Conservation (phyloP, 495 filamentous ascomycete genomes). For the Penicillium goetzii region DNA sequence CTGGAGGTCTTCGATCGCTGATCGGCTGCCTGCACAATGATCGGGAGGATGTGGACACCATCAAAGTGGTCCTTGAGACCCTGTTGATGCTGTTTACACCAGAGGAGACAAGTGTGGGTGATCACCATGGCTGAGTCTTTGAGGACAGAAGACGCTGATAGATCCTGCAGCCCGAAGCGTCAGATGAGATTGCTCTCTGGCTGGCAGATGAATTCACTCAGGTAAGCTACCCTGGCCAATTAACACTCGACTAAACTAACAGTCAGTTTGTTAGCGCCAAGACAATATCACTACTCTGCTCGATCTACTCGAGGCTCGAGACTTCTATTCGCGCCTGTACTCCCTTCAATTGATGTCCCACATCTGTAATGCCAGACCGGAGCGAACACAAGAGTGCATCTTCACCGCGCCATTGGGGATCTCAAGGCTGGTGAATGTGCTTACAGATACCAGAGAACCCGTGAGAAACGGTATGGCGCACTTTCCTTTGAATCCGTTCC, state of each 20-base stretch:
- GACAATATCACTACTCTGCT: slow-evolving; percentile 94
- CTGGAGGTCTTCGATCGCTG: slow-evolving; percentile 80
- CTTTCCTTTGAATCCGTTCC: not conserved
- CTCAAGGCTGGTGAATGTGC: slow-evolving; percentile 76
- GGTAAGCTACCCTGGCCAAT: slow-evolving; percentile 47
- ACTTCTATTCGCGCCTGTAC: slow-evolving; percentile 94
- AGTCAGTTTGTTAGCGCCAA: slow-evolving; percentile 65
- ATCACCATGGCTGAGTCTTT: not conserved
- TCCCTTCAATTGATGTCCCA: slow-evolving; percentile 87
- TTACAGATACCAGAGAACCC: slow-evolving; percentile 86
- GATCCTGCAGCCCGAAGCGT: slow-evolving; percentile 76
- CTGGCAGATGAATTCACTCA: slow-evolving; percentile 98
- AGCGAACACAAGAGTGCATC: slow-evolving; percentile 95
- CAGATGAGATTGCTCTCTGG: slow-evolving; percentile 95
- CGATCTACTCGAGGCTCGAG: slow-evolving; percentile 81
- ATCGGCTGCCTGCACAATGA: slow-evolving; percentile 86
- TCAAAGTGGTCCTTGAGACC: slow-evolving; percentile 92
- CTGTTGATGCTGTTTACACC: slow-evolving; percentile 88
- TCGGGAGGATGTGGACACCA: slow-evolving; percentile 93
- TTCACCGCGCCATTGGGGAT: slow-evolving; percentile 86
- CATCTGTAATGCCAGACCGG: slow-evolving; percentile 82
- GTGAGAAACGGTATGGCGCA: slow-evolving; percentile 75
- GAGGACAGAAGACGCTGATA: slow-evolving; percentile 31
- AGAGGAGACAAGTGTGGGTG: slow-evolving; percentile 67
- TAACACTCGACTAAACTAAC: slow-evolving; percentile 43